Conservation (phyloP, 805 yeast species). For the Yarrowia phangngaensis region DNA sequence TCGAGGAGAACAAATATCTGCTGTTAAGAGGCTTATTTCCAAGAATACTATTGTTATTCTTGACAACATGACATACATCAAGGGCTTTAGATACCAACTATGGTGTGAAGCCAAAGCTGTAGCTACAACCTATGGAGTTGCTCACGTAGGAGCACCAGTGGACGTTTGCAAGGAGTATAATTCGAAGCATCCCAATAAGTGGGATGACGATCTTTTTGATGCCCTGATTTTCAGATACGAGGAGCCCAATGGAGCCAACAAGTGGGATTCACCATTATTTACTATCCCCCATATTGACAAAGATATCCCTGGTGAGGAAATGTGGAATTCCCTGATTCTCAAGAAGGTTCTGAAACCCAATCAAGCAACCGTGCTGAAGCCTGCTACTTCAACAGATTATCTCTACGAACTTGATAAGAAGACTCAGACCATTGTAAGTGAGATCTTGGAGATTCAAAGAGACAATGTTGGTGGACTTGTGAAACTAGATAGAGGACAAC, state of each 20-base stretch:
- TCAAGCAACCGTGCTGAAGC: conserved; percentile 76
- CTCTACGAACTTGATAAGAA: conserved; percentile 70
- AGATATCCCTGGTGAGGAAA: conserved; percentile 57
- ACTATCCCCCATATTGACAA: conserved; percentile 58
- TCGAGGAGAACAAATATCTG: conserved; percentile 81
- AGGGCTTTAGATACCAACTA: conserved; percentile 91
- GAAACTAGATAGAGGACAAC: conserved; percentile 42
- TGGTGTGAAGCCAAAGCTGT: conserved; percentile 88
- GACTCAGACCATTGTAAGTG: conserved; percentile 62
- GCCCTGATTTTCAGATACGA: conserved; percentile 82
- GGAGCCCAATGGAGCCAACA: conserved; percentile 77
- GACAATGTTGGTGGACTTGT: conserved; percentile 41
- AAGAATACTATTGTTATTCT: conserved; percentile 70
- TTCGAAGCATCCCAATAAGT: conserved; percentile 40
- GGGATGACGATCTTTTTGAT: conserved; percentile 63
- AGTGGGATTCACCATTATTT: conserved; percentile 95
- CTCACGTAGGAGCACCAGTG: conserved; percentile 70
- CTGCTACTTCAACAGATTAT: conserved; percentile 72
- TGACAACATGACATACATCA: conserved; percentile 84
- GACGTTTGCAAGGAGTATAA: conserved; percentile 66
- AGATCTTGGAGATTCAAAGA: conserved; percentile 60
- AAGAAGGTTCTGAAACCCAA: conserved; percentile 66
- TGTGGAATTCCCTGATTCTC: conserved; percentile 49
- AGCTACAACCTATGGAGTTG: conserved; percentile 74
- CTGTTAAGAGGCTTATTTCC: conserved; percentile 76